Conservation (phyloP, 305 asterid species). For the Solanum aculeatissimum region DNA sequence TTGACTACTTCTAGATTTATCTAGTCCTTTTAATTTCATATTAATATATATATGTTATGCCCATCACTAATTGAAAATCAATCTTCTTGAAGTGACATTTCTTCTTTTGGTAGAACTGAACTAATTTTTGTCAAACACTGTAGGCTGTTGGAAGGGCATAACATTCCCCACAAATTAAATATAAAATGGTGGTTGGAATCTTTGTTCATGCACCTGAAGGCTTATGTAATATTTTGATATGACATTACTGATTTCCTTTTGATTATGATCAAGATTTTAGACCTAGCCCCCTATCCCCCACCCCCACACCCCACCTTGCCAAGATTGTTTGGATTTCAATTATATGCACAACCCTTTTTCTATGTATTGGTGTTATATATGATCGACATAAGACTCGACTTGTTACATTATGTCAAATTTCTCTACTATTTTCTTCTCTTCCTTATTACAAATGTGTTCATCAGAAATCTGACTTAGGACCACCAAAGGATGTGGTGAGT, state of each 20-base stretch:
- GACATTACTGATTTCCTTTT: neutral
- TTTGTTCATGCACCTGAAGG: neutral
- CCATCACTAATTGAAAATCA: neutral
- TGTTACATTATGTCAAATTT: neutral
- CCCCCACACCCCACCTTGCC: neutral
- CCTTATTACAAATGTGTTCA: no score
- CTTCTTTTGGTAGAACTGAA: neutral
- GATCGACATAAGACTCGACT: neutral
- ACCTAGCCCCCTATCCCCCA: neutral
- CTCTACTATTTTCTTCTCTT: neutral
- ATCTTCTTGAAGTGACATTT: neutral
- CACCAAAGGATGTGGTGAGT: no score
- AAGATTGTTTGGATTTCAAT: neutral
- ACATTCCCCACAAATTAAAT: conserved; percentile 2
- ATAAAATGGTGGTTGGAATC: neutral
- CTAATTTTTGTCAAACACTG: neutral
- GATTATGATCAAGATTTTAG: neutral
- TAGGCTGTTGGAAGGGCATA: neutral
- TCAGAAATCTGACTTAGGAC: no score
- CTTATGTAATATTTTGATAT: neutral
- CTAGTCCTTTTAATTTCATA: neutral
- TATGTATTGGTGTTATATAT: neutral
- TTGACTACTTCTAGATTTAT: neutral
- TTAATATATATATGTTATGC: neutral
- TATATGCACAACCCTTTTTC: neutral